Base-by-base conservation (phyloP, 106 monocot genomes). In the Ottelia alismoides region DNA sequence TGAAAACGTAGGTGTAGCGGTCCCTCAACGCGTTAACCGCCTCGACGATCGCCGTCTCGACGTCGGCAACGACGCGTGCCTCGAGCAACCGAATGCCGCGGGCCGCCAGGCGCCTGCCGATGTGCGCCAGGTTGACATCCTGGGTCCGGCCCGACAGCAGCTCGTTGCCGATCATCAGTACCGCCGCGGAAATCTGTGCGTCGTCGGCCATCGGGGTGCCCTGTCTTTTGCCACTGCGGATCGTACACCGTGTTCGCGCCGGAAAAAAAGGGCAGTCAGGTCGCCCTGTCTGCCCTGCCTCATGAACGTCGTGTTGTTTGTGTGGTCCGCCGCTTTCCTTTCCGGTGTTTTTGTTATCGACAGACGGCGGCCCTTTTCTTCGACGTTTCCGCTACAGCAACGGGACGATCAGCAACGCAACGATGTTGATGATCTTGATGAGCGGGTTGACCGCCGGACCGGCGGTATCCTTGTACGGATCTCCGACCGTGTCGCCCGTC, bases 401-500 rank as follows among this genome's bases (percentile, higher is more conserved):
- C 0, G 82, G 82, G 0, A 82, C 82, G 18, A 87, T 78, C 54
- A 87, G 82, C 1, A 87, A 82, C 12, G 87, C 82, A 35, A 82
- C 87, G 3, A 87, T 78, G 0, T 78, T 82, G 82, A 87, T 87
- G 23, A 87, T 81, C 82, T 87, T 87, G 78, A 87, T 87, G 55
- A 87, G 82, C 57, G 82, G 82, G 65, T 87, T 87, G 58, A 87
- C 74, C 0, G 87, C 82, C 0, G 81, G 86, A 0, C 86, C 86
- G 19, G 86, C 81, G n/a, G 82, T 87, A 71, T 87, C 87, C 78
- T 87, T 87, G 30, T 82, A 75, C n/a, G 87, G 87, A 57, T 87
- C 87, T 20, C 87, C 81, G 26, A 87, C 81, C 53, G 87, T 82
- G 75, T 87, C 87, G 0, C 87, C 82, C 1, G 82, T 87, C 22